A percentile compares a stretch with the other conserved stretches of the same genome.
Evolutionary conservation across 2,329 filamentous ascomycete species (phyloP).

Genomic region (Sclerotinia spermophila): DNA sequence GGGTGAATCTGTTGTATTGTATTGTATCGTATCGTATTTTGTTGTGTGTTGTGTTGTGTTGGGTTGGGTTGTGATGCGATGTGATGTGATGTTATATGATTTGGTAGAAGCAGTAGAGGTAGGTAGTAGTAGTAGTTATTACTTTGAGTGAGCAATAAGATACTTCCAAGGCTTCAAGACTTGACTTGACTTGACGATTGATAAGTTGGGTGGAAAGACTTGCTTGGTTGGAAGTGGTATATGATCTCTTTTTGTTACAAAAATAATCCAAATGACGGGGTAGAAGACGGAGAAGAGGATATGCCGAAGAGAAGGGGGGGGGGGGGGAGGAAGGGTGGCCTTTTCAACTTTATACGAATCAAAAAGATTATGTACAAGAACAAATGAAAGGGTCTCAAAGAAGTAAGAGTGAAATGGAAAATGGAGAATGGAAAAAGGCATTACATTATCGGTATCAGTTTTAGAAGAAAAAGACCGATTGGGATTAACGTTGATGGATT

Average conservation of each 20-base stretch:
- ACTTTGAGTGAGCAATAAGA: not conserved
- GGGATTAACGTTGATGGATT: not conserved
- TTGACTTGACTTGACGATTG: no score
- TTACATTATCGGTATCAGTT: not conserved
- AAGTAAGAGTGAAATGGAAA: not conserved
- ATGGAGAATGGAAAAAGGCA: not conserved
- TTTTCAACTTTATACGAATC: constrained; percentile 27
- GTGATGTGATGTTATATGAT: no score
- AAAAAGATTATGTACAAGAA: not conserved
- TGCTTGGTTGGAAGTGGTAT: not conserved
- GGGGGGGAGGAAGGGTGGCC: no score
- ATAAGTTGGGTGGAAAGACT: not conserved
- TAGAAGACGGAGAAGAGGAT: constrained; percentile 28
- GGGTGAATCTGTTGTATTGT: not conserved
- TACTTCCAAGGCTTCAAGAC: no score
- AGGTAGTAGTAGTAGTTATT: not conserved
- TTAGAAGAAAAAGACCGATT: not conserved
- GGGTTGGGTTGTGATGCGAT: not conserved
- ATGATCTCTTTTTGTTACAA: not conserved
- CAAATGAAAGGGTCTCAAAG: not conserved
- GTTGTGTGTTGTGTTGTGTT: not conserved
- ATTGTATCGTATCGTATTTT: not conserved
- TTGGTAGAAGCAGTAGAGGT: not conserved
- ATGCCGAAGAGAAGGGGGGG: constrained; percentile 26
- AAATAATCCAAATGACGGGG: constrained; percentile 24